A percentile compares a stretch with the other conserved stretches of the same genome.
Conservation (phyloP, 1,284 basidiomycete genomes). For the Heterobasidion occidentale region DNA sequence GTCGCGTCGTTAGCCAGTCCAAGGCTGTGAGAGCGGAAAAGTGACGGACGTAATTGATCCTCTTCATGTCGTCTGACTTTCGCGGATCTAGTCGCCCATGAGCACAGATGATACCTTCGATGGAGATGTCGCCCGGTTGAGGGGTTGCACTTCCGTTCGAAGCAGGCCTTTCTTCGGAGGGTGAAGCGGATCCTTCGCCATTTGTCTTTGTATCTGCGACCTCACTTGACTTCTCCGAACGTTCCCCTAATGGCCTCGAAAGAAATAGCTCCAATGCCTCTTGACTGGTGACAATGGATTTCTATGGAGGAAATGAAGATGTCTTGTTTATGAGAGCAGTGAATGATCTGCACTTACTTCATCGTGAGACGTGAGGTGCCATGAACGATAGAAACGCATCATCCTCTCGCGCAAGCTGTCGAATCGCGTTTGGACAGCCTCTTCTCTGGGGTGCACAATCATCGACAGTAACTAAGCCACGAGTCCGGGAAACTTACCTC, state of each 20-base stretch:
- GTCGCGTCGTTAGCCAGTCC: not conserved
- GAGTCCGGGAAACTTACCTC: constrained; percentile 3
- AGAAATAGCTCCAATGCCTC: constrained; percentile 58
- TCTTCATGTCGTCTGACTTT: constrained; percentile 56
- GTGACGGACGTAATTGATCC: constrained; percentile 39
- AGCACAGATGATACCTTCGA: constrained; percentile 43
- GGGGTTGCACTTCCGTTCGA: not conserved
- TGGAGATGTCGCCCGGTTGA: constrained; percentile 10
- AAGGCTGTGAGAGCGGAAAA: no score
- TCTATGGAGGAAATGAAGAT: constrained; percentile 24
- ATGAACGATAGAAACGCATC: constrained; percentile 52
- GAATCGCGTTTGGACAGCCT: constrained; percentile 35
- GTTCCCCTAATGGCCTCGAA: constrained; percentile 28
- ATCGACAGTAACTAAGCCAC: not conserved
- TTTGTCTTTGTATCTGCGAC: not conserved
- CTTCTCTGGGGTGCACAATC: constrained; percentile 29
- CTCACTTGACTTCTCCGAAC: constrained; percentile 1
- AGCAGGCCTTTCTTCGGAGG: not conserved
- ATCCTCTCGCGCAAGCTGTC: constrained; percentile 42
- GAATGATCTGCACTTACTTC: constrained; percentile 31
- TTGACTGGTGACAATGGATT: constrained; percentile 50
- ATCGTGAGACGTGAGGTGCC: constrained; percentile 42
- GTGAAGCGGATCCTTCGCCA: not conserved
- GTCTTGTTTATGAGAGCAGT: not conserved
- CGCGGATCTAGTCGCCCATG: constrained; percentile 54